These are phyloP conservation scores for Cladosporium sp. DNA, from an alignment of 2,329 filamentous ascomycete species.

Conservation along the genomic window DNA sequence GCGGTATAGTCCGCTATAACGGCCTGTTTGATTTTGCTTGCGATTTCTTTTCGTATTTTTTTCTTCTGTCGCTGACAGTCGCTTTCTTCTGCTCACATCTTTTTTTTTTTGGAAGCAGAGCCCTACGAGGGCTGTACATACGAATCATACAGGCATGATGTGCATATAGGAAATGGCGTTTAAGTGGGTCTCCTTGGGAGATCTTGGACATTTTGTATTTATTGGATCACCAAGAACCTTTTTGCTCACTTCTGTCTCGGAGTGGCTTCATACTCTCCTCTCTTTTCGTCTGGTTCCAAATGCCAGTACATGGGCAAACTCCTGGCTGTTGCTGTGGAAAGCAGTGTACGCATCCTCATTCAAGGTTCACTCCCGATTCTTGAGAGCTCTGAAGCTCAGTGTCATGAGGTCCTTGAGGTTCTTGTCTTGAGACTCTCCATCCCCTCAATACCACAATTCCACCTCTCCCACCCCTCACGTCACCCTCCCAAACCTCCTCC, in stretches of 20 bases:
- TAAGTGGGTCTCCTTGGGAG: not conserved
- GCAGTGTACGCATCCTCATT: not conserved
- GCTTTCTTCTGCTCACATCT: not conserved
- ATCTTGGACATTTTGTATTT: not conserved
- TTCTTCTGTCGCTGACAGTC: not conserved
- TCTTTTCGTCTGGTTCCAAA: not conserved
- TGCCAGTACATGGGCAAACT: not conserved
- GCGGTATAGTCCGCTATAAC: conserved; percentile 11
- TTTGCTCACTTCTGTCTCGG: not conserved
- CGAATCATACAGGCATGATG: not conserved
- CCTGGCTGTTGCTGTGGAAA: not conserved
- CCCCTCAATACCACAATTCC: not conserved
- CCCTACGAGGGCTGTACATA: not conserved
- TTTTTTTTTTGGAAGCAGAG: not conserved
- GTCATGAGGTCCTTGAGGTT: not conserved
- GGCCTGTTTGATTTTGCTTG: not conserved
- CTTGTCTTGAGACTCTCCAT: not conserved
- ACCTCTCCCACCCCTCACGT: not conserved
- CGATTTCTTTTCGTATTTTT: not conserved
- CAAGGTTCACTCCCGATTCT: not conserved
- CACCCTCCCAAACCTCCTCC: conserved; percentile 9
- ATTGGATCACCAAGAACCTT: not conserved
- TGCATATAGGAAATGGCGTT: not conserved
- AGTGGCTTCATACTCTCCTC: not conserved
- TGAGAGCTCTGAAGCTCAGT: not conserved